These are phyloP conservation scores for Xylaria castorea DNA, from an alignment of 495 filamentous ascomycete species.

Conservation along the genomic window DNA sequence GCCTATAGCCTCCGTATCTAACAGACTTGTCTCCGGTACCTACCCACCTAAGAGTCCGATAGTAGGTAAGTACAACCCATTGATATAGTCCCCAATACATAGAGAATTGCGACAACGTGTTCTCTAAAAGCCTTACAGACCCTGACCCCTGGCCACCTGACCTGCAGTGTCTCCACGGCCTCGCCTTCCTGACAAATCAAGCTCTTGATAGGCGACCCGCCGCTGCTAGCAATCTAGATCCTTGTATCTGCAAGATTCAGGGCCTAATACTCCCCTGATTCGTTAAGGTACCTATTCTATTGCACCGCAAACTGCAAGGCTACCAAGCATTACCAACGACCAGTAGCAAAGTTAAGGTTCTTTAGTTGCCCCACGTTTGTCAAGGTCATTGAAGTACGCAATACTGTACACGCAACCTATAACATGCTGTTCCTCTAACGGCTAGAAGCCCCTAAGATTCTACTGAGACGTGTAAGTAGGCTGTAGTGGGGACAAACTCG, in stretches of 20 bases:
- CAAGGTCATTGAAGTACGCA: background rate
- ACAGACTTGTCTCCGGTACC: background rate
- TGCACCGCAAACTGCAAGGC: conserved; percentile 15
- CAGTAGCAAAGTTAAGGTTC: background rate
- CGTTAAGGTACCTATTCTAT: background rate
- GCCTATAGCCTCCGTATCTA: background rate
- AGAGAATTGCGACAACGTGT: conserved; percentile 39
- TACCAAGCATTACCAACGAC: background rate
- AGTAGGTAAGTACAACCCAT: background rate
- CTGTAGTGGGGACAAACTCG: background rate
- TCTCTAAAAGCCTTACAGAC: conserved; percentile 31
- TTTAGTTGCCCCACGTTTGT: background rate
- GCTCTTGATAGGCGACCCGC: background rate
- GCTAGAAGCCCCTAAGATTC: background rate
- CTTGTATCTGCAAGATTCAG: conserved; percentile 20
- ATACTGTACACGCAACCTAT: background rate
- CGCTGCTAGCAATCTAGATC: conserved; percentile 1
- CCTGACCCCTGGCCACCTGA: conserved; percentile 18
- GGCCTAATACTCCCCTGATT: background rate
- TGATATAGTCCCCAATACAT: background rate
- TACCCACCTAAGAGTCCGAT: background rate
- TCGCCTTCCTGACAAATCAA: conserved; percentile 26
- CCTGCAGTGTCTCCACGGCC: conserved; percentile 14
- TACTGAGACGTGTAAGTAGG: background rate
- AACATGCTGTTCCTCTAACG: background rate